Evolutionary conservation across 805 yeast species (phyloP).

Genomic region (Yamadazyma tumulicola): DNA sequence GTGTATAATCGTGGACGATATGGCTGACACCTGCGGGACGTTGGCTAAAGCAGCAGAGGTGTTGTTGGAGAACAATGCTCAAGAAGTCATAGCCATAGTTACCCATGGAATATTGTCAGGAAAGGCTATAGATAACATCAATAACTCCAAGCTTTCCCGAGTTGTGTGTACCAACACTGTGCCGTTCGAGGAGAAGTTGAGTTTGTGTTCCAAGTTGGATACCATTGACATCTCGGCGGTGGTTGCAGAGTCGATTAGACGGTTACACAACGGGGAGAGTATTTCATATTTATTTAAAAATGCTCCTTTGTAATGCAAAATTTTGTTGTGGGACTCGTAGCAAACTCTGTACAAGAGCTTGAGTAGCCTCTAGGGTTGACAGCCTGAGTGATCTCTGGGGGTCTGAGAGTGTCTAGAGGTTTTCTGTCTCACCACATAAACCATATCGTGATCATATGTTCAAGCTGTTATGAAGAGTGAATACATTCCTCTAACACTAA

Average conservation of each 20-base stretch:
- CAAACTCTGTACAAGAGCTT: no score
- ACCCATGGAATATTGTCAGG: slow-evolving; percentile 95
- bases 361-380: no score
- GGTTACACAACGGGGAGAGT: slow-evolving; percentile 95
- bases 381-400: no score
- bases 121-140: slow-evolving; percentile 70
- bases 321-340: no score
- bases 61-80: slow-evolving; percentile 75
- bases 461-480: no score
- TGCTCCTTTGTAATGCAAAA: slow-evolving; percentile 37
- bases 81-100: slow-evolving; percentile 84
- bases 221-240: slow-evolving; percentile 82
- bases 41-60: slow-evolving; percentile 92
- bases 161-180: slow-evolving; percentile 93
- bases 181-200: slow-evolving; percentile 67
- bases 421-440: no score
- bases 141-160: slow-evolving; percentile 59
- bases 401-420: no score
- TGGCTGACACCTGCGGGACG: slow-evolving; percentile 99
- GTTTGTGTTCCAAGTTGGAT: slow-evolving; percentile 64
- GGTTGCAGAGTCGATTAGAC: slow-evolving; percentile 88
- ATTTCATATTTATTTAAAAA: slow-evolving; percentile 82
- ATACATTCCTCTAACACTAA: no score
- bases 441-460: no score
- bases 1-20: slow-evolving; percentile 89